These are phyloP conservation scores for Stagonosporopsis rhizophila DNA, from an alignment of 2,329 filamentous ascomycete species.

Conservation along the genomic window DNA sequence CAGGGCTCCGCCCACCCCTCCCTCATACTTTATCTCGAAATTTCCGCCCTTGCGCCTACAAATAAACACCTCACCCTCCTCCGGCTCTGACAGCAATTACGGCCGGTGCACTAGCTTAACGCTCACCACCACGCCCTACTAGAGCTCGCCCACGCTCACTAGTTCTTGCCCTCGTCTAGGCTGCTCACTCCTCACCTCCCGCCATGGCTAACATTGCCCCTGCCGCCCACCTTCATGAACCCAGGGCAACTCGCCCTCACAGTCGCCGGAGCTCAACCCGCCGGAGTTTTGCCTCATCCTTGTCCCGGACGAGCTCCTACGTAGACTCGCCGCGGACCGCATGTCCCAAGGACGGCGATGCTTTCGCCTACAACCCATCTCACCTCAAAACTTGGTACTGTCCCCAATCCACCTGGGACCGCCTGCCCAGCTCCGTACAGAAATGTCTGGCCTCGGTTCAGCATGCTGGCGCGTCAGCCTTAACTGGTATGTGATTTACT, in stretches of 20 bases:
- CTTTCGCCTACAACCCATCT: slow-evolving; percentile 47
- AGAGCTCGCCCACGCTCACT: not conserved
- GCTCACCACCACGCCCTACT: slow-evolving; percentile 9
- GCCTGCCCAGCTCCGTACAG: slow-evolving; percentile 47
- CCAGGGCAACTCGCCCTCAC: slow-evolving; percentile 23
- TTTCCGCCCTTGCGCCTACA: slow-evolving; percentile 25
- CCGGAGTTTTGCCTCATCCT: slow-evolving; percentile 33
- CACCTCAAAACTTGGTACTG: slow-evolving; percentile 51
- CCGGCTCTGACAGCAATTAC: not conserved
- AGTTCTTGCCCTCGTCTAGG: not conserved
- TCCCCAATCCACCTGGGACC: slow-evolving; percentile 46
- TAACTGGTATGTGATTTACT: slow-evolving; percentile 47
- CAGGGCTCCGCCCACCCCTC: slow-evolving; percentile 17
- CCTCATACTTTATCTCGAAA: slow-evolving; percentile 21
- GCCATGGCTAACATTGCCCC: slow-evolving; percentile 29
- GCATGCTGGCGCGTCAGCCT: slow-evolving; percentile 55
- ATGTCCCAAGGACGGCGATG: slow-evolving; percentile 47
- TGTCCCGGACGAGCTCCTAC: slow-evolving; percentile 29
- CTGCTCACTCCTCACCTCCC: slow-evolving; percentile 8
- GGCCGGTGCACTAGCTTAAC: slow-evolving; percentile 10
- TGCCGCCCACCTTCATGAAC: slow-evolving; percentile 33
- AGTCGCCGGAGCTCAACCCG: slow-evolving; percentile 38
- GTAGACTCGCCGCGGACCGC: slow-evolving; percentile 40
- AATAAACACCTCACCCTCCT: slow-evolving; percentile 29
- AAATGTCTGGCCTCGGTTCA: slow-evolving; percentile 48